Evolutionary conservation across 495 filamentous ascomycete species (phyloP).

Genomic region (Pyrenula massariospora): DNA sequence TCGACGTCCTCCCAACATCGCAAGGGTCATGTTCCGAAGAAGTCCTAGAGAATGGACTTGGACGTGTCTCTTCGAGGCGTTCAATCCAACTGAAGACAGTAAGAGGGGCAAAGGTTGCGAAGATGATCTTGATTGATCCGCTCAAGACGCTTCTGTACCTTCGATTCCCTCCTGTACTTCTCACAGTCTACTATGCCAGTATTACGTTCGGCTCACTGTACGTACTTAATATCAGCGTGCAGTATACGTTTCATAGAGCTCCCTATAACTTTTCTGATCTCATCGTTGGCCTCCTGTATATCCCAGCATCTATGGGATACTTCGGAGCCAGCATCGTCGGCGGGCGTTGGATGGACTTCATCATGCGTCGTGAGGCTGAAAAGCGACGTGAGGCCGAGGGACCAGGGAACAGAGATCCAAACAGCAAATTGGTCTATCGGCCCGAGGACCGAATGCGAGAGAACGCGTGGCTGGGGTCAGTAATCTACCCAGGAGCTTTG

Average conservation of each 20-base stretch:
- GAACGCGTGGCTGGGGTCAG: slow-evolving; percentile 74
- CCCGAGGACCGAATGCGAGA: slow-evolving; percentile 87
- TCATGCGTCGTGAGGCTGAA: slow-evolving; percentile 75
- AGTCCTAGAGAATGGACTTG: slow-evolving; percentile 24
- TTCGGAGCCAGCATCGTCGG: slow-evolving; percentile 60
- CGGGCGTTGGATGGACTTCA: slow-evolving; percentile 76
- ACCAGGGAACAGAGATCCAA: slow-evolving; percentile 10
- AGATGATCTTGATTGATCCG: slow-evolving; percentile 67
- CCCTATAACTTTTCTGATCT: slow-evolving; percentile 69
- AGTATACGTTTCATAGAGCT: slow-evolving; percentile 55
- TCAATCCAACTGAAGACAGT: slow-evolving; percentile 45
- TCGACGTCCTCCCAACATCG: neutral
- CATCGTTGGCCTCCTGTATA: slow-evolving; percentile 70
- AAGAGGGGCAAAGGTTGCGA: slow-evolving; percentile 38
- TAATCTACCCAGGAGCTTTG: slow-evolving; percentile 58
- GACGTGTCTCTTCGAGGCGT: slow-evolving; percentile 50
- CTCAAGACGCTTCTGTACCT: slow-evolving; percentile 68
- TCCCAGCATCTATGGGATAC: slow-evolving; percentile 73
- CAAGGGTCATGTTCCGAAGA: slow-evolving; percentile 4
- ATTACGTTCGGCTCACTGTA: slow-evolving; percentile 78
- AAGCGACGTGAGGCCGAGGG: slow-evolving; percentile 14
- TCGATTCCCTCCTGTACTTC: slow-evolving; percentile 64
- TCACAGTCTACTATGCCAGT: slow-evolving; percentile 72
- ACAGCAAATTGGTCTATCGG: slow-evolving; percentile 55
- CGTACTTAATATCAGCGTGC: slow-evolving; percentile 76